Conservation (phyloP, 2,329 filamentous ascomycete genomes). For the Paecilomyces sp. region DNA sequence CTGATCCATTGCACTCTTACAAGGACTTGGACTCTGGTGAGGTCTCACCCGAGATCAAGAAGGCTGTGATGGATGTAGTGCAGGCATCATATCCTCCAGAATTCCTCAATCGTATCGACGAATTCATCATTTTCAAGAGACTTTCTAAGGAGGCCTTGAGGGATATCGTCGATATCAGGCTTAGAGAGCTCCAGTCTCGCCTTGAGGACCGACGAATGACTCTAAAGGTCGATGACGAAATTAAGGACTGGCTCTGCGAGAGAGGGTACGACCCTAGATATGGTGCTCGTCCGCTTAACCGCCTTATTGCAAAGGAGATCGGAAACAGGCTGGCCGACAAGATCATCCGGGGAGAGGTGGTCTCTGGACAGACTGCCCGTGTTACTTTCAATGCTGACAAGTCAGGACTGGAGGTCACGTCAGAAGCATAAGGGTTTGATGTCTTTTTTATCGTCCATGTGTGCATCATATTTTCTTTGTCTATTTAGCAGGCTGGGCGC, state of each 20-base stretch:
- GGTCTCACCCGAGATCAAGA: constrained; percentile 65
- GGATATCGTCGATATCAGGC: constrained; percentile 88
- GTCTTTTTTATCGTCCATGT: background rate
- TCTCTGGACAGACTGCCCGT: constrained; percentile 64
- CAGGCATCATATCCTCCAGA: constrained; percentile 71
- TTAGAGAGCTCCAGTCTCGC: constrained; percentile 73
- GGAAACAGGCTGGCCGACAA: constrained; percentile 82
- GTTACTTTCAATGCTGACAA: constrained; percentile 61
- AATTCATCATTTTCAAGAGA: constrained; percentile 93
- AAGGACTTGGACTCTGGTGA: constrained; percentile 58
- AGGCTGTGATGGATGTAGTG: constrained; percentile 84
- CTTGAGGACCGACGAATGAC: constrained; percentile 80
- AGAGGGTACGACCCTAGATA: constrained; percentile 87
- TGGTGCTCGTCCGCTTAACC: constrained; percentile 83
- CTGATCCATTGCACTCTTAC: constrained; percentile 58
- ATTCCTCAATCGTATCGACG: constrained; percentile 93
- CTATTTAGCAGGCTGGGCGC: background rate
- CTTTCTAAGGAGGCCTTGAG: constrained; percentile 70
- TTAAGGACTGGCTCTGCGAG: constrained; percentile 81
- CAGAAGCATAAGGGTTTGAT: constrained; percentile 10
- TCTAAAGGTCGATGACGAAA: constrained; percentile 62
- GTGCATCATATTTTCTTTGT: constrained; percentile 2
- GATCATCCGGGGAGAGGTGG: constrained; percentile 81
- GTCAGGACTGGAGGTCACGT: constrained; percentile 48
- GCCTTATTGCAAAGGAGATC: constrained; percentile 84